Base-by-base conservation (phyloP, 2,329 filamentous ascomycete species). In the Ascochyta koolunga region DNA sequence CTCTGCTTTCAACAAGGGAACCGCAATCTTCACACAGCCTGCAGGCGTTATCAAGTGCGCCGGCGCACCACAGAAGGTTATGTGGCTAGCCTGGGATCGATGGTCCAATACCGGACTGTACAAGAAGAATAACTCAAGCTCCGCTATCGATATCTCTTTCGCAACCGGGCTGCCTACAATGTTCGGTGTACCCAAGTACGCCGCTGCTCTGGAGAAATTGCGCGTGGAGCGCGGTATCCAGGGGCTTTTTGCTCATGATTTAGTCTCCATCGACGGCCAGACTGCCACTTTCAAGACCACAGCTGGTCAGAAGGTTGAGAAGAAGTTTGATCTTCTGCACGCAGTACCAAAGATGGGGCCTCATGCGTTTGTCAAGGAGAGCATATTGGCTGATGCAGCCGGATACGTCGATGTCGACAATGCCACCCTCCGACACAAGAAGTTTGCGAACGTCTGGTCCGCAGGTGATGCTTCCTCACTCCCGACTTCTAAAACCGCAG, bases 101-200 rank as follows among this genome's bases (percentile, higher is more conserved):
- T 77, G 74, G 74, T 71, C 68, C 51, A 61, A 64, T 10, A 66
- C 69, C 5, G 74, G 72, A 10, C 36, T 72, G 2, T 77, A 76
- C 66, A 66, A 69, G 33, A 41, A 66, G 21, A 54, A 41, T 16
- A 51, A 66, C 32, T 50, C 63, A 16, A 46, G 25, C 19, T 76
- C 74, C 0, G 53, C 66, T 4, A 73, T 77, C 56, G 58, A 73
- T 27, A 72, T 77, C 51, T 60, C 64, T 41, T 77, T 76, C 52
- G 74, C 74, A 6, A 77, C 74, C 2, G 73, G 72, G 7, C 61
- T 77, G 6, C 73, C 73, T 1, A 66, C 62, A 25, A 77, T 77
- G 74, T 77, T 77, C 37, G 74, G 73, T 27, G 74, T 76, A 13
- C 71, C 73, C 15, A 77, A 77, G 51, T 77, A 76, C 61, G 71